Conservation (phyloP, 2,329 filamentous ascomycete genomes). For the Neopestalotiopsis sp. region DNA sequence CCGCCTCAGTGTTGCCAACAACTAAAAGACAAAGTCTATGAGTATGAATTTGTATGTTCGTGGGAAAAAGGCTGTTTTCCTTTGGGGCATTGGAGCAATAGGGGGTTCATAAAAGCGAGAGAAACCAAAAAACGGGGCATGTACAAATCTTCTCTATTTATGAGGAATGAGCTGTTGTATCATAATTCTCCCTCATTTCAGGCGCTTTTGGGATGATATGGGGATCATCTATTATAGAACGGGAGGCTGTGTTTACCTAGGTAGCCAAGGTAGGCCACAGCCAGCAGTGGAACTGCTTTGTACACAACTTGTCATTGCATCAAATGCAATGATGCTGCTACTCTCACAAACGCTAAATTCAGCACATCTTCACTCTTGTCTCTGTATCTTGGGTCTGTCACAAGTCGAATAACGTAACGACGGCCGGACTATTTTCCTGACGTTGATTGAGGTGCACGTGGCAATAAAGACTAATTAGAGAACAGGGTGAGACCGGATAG, state of each 20-base stretch:
- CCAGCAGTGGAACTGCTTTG: not conserved
- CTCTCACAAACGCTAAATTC: not conserved
- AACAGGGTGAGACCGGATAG: not conserved
- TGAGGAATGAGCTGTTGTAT: not conserved
- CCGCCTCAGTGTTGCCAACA: slow-evolving; percentile 40
- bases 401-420: too few relatives aligned
- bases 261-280: not conserved
- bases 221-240: not conserved
- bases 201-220: not conserved
- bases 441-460: too few relatives aligned
- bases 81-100: not conserved
- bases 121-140: not conserved
- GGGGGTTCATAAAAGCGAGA: slow-evolving; percentile 1
- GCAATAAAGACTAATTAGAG: not conserved
- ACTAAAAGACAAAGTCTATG: not conserved
- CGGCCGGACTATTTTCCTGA: too few relatives aligned
- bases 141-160: not conserved
- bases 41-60: slow-evolving; percentile 6
- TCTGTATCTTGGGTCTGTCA: too few relatives aligned
- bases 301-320: not conserved
- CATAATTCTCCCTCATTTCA: not conserved
- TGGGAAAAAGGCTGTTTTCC: not conserved
- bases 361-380: not conserved
- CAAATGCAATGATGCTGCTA: not conserved
- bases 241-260: not conserved